Evolutionary conservation across 2,329 filamentous ascomycete species (phyloP).

Genomic region (Ceratocystis alfenasii): DNA sequence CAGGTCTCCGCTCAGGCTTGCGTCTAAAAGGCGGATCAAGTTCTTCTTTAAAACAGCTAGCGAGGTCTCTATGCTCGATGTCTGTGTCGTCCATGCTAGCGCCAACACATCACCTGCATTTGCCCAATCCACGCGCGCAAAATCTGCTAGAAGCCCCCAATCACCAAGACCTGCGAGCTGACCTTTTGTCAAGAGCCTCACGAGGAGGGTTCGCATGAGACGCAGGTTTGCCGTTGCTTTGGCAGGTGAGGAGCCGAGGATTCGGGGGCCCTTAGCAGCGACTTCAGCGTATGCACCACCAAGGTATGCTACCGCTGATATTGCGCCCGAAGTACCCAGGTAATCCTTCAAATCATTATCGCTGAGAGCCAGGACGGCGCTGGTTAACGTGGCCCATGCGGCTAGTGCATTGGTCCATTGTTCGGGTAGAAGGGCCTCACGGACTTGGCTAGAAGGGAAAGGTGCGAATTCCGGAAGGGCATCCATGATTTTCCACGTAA

Average conservation of each 20-base stretch:
- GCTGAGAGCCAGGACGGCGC: conserved; percentile 50
- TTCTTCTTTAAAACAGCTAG: conserved; percentile 49
- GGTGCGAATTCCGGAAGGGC: conserved; percentile 61
- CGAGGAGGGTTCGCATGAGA: conserved; percentile 51
- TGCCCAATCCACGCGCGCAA: conserved; percentile 51
- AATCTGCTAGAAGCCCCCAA: conserved; percentile 57
- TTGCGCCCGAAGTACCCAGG: neutral
- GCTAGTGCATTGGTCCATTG: conserved; percentile 72
- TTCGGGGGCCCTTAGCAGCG: conserved; percentile 30
- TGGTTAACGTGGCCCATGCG: conserved; percentile 59
- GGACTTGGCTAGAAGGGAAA: conserved; percentile 59
- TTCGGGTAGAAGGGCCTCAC: conserved; percentile 49
- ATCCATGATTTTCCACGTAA: conserved; percentile 29
- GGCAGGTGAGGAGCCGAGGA: conserved; percentile 29
- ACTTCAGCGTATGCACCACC: conserved; percentile 51
- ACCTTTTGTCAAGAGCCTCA: conserved; percentile 39
- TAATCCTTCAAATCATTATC: conserved; percentile 41
- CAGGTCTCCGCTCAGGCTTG: conserved; percentile 41
- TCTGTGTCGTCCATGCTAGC: conserved; percentile 41
- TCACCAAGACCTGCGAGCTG: conserved; percentile 41
- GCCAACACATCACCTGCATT: conserved; percentile 42
- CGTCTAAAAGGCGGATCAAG: conserved; percentile 52
- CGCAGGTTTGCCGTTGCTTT: conserved; percentile 42
- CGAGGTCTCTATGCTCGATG: conserved; percentile 40
- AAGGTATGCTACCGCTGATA: conserved; percentile 47